These are phyloP conservation scores for Protostelium mycophagum DNA, from an alignment of 78 protist species.

Conservation along the genomic window DNA sequence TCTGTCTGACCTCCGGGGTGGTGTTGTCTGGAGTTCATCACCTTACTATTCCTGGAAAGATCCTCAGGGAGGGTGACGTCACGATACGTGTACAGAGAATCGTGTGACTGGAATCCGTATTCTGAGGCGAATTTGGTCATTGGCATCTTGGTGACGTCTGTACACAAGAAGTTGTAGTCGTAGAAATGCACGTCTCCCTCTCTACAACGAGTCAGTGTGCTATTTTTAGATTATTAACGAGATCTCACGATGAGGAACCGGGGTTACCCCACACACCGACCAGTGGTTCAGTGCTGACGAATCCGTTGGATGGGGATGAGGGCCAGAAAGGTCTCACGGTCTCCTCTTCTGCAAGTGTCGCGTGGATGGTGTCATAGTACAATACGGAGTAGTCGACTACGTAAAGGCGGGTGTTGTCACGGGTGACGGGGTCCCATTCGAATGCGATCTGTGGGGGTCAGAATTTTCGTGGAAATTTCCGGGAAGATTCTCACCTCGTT, in stretches of 20 bases:
- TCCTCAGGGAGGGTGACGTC: slow-evolving; percentile 1
- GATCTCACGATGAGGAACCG: slow-evolving; percentile 31
- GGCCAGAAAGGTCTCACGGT: slow-evolving; percentile 62
- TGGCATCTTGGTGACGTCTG: not conserved
- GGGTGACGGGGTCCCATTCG: slow-evolving; percentile 27
- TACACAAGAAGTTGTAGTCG: not conserved
- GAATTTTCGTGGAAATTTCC: too few species aligned
- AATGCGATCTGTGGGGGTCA: too few species aligned
- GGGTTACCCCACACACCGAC: slow-evolving; percentile 38
- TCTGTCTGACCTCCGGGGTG: slow-evolving; percentile 40
- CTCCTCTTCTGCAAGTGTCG: slow-evolving; percentile 12
- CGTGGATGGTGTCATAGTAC: slow-evolving; percentile 51
- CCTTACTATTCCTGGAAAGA: not conserved
- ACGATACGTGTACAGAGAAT: slow-evolving; percentile 9
- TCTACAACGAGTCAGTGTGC: too few species aligned
- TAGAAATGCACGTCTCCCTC: not conserved
- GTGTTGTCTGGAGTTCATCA: slow-evolving; percentile 17
- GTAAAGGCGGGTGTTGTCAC: slow-evolving; percentile 26
- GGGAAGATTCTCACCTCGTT: slow-evolving; percentile 69
- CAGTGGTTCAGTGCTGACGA: not conserved
- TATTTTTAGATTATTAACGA: too few species aligned
- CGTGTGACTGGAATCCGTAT: slow-evolving; percentile 78
- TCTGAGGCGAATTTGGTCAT: slow-evolving; percentile 65
- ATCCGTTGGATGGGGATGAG: slow-evolving; percentile 75
- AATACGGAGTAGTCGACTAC: slow-evolving; percentile 48